Base-by-base conservation (phyloP, 2,329 filamentous ascomycete genomes). In the Erysiphe pulchra region DNA sequence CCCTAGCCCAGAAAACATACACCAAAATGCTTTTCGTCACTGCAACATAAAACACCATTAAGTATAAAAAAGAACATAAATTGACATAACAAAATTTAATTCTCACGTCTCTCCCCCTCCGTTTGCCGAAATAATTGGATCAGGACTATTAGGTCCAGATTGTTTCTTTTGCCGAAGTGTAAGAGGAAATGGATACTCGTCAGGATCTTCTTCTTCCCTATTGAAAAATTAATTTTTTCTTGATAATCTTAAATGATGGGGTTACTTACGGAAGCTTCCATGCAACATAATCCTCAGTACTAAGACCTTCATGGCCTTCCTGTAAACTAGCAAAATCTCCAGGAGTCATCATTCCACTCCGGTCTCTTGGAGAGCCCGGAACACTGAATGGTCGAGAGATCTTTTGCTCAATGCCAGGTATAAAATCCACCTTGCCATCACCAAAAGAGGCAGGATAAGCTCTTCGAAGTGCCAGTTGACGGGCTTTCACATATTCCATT, bases 401-500 rank as follows among this genome's bases (percentile, higher is more conserved):
- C 76, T 95, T 98, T 59, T 86, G 79, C 55, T 94, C 87, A 4
- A 84, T 82, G 33, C 83, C 82, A 45, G 85, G 83, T 57, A 95
- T 93, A 63, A 86, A 90, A 59, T 90, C 81, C 56, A 85, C 84
- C 48, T 84, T 79, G 12, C 86, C 80, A 39, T 68, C 69, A 41
- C 73, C 70, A 60, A 93, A 98, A 2, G 84, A 87, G 45, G 71
- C 69, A 44, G 90, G 87, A 62, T 95, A 98, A 17, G 90, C 90
- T 62, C 90, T 74, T 56, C 90, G 72, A 51, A 98, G 68, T 20
- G 90, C 90, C 57, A 98, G 64, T 62, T 95, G 90, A 43, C 90
- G 75, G 32, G 90, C 90, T 68, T 95, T 98, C 64, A 94, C 84
- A 59, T 98, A 98, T 64, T 98, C 90, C 77, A 95, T 79, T 18